These are phyloP conservation scores for Ophiognomonia clavigignenti-juglandacearum DNA, from an alignment of 2,329 filamentous ascomycete genomes.

Conservation along the genomic window DNA sequence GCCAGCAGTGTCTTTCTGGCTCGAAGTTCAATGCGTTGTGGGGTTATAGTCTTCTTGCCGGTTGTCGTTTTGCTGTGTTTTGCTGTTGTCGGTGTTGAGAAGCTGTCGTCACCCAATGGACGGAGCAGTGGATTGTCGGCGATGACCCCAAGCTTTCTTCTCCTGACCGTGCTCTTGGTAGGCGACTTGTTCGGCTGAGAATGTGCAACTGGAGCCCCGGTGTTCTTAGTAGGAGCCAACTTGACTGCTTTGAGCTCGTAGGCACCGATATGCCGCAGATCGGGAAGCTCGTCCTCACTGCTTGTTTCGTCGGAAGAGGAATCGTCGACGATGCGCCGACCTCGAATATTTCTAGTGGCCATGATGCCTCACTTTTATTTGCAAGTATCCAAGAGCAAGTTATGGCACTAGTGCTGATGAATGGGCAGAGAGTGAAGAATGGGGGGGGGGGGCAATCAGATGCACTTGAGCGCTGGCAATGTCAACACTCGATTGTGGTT, in stretches of 20 bases:
- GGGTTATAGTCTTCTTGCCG: background rate
- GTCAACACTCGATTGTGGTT: too few relatives aligned
- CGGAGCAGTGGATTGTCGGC: constrained; percentile 7
- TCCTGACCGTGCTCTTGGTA: constrained; percentile 6
- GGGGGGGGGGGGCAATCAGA: too few relatives aligned
- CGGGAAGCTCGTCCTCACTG: constrained; percentile 39
- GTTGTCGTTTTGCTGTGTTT: background rate
- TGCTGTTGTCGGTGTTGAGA: background rate
- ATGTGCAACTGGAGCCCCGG: background rate
- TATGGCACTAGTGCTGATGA: background rate
- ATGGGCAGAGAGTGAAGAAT: background rate
- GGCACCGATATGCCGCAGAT: constrained; percentile 29
- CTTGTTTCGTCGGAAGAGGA: constrained; percentile 13
- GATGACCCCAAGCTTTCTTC: constrained; percentile 9
- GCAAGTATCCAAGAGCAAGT: background rate
- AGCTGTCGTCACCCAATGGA: background rate
- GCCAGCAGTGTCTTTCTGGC: background rate
- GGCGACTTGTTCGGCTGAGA: background rate
- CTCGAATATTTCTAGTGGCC: constrained; percentile 3
- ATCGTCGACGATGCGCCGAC: constrained; percentile 19
- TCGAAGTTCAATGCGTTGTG: constrained; percentile 7
- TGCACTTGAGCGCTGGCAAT: too few relatives aligned
- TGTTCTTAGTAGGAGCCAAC: background rate
- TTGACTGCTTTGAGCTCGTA: background rate
- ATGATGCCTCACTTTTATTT: background rate